Evolutionary conservation across 2,329 filamentous ascomycete species (phyloP).

Genomic region (Colletotrichum costaricense): DNA sequence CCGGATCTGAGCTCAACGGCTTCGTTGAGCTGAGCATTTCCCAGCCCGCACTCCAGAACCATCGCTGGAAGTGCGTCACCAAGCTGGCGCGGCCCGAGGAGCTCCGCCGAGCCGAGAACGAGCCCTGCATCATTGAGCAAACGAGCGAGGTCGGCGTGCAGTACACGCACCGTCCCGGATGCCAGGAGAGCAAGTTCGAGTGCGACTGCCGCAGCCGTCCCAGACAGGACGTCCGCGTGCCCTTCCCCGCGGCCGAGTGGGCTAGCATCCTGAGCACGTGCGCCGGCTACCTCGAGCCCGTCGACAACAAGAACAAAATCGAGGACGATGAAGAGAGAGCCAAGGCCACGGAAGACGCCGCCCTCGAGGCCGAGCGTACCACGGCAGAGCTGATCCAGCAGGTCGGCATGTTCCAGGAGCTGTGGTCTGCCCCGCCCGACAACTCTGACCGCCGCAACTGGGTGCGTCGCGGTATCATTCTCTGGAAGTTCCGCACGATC

Average conservation of each 20-base stretch:
- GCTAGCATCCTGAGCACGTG: constrained; percentile 68
- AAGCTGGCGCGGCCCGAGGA: constrained; percentile 68
- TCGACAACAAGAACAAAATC: constrained; percentile 37
- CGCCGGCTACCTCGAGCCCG: constrained; percentile 57
- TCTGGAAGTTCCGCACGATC: constrained; percentile 72
- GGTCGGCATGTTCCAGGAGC: constrained; percentile 76
- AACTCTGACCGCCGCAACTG: constrained; percentile 51
- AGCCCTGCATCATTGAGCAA: constrained; percentile 56
- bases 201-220: constrained; percentile 63
- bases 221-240: constrained; percentile 63
- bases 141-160: constrained; percentile 62
- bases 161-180: constrained; percentile 61
- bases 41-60: constrained; percentile 63
- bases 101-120: constrained; percentile 55
- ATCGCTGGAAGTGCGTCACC: constrained; percentile 71
- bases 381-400: constrained; percentile 64
- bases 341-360: constrained; percentile 37
- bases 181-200: constrained; percentile 56
- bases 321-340: constrained; percentile 39
- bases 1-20: constrained; percentile 69
- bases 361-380: constrained; percentile 40
- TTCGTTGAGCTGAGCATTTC: constrained; percentile 70
- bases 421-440: constrained; percentile 66
- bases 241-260: constrained; percentile 69
- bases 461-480: constrained; percentile 68